These are phyloP conservation scores for Aspergillus egyptiacus DNA, from an alignment of 495 filamentous ascomycete genomes.

Conservation along the genomic window DNA sequence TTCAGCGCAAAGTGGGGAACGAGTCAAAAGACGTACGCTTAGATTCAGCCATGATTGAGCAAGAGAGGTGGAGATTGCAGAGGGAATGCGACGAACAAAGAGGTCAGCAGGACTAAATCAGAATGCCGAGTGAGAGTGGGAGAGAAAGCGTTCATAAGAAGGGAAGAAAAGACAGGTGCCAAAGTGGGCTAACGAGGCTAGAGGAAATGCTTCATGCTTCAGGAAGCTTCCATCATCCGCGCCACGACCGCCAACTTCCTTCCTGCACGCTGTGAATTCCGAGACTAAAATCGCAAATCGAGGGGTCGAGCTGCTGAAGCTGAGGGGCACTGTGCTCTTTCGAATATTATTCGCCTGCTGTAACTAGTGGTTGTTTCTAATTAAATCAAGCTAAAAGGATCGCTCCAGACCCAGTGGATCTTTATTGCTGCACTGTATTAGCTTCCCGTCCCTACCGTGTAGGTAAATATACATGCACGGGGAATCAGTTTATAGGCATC, in stretches of 20 bases:
- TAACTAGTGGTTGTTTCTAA: conserved; percentile 9
- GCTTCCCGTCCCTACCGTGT: background rate
- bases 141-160: conserved; percentile 8
- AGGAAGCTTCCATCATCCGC: conserved; percentile 42
- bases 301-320: background rate
- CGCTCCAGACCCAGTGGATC: conserved; percentile 8
- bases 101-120: conserved; percentile 7
- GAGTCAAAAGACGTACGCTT: conserved; percentile 27
- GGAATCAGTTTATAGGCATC: background rate
- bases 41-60: conserved; percentile 31
- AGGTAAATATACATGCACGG: background rate
- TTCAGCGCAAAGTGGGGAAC: conserved; percentile 27
- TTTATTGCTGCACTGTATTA: background rate
- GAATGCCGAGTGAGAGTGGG: conserved; percentile 11
- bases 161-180: conserved; percentile 7
- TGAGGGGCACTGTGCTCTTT: background rate
- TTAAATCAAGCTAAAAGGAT: conserved; percentile 13
- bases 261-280: background rate
- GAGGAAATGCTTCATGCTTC: conserved; percentile 24
- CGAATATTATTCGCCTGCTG: conserved; percentile 1
- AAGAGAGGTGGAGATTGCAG: conserved; percentile 5
- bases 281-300: background rate
- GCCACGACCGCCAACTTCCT: background rate
- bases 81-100: conserved; percentile 6
- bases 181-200: conserved; percentile 12